Base-by-base conservation (phyloP, 2,329 filamentous ascomycete species). In the Hymenoscyphus repandus region DNA sequence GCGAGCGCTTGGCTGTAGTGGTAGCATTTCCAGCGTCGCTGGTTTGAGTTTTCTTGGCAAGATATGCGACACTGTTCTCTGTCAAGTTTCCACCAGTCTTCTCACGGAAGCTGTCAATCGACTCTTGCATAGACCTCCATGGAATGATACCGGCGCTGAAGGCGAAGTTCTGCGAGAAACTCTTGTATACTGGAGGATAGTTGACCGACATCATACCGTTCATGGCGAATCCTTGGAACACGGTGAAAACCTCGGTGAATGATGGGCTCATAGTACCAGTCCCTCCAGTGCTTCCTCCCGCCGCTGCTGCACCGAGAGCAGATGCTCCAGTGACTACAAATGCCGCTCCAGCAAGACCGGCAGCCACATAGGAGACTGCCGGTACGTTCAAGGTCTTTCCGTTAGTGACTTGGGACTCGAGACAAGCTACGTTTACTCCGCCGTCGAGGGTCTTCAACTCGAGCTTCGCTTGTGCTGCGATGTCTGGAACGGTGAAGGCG, bases 201-300 rank as follows among this genome's bases (percentile, higher is more conserved):
- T 85, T 81, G 62, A 95, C 91, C 53, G 88, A 95, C 67, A 96
- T 77, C 93, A 97, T 97, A 58, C 93, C 91, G 69, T 93, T 96
- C 74, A 93, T 86, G 27, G 93, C 90, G 76, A 97, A 87, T 45
- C 86, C 85, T 70, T 97, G 91, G 69, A 97, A 96, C 81, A 88
- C 95, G 55, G 85, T 83, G 59, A 96, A 79, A 43, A 95, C 83
- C 64, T 96, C 89, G 40, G 77, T 78, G 66, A 97, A 96, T 47
- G 85, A 88, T 22, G 93, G 93, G 61, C 89, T 93, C 37, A 85
- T 74, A 10, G 85, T 77, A 2, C 82, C 76, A 11, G 76, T 75
- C 12, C 84, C 86, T 15, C 74, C 75, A 41, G 71, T 71, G 15
- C 76, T 47, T 69, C 68, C 58, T 63, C 68, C 52, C 22, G 77